Evolutionary conservation across 768 basidiomycete species (phyloP), one percentile per base, ranked within the genome.

Genomic region (Tricholoma terreum): DNA sequence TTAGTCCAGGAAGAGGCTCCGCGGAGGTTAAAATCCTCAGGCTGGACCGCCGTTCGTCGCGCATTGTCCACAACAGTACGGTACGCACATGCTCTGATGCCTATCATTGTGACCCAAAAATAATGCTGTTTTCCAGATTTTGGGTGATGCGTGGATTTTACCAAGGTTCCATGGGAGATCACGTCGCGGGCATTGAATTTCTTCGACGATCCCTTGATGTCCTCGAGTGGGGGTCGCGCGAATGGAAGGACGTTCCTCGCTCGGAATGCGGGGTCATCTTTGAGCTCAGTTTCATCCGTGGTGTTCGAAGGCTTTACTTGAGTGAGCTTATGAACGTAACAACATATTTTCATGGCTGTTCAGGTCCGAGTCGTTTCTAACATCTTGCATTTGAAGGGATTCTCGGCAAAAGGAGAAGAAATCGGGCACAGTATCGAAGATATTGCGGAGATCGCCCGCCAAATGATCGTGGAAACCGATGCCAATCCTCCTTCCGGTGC

Each of bases 231-330:
- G 81, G 82, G 19, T 54, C 64, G 3, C 60, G 63, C 22, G 52
- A 59, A 6, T 82, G 78, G 75, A 62, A 70, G 33, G 62, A 80
- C 57, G 75, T 81, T 7, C 60, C 73, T 1, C 56, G 36, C 21
- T 60, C 70, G n/a, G 71, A 76, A 15, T 66, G 76, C 12, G 80
- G 81, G 4, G 65, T 63, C 9, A 73, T 83, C 11, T 83, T 83
- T 52, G 69, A 75, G 27, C 43, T 54, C 2, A 72, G 73, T 4
- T 80, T 80, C 60, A 62, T 80, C 9, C 71, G 77, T 24, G 79
- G 75, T 4, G 71, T 79, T n/a, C 74, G 69, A 42, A 59, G 62
- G 27, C 52, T 79, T 19, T 69, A 70, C 21, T 57, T 80, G 8
- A 58, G 71, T 12, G 54, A 68, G 1, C 69, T 73, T 31, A 68